Percentiles rank a stretch among this genome's conserved stretches.
These are phyloP conservation scores for Dactylonectria macrodidyma DNA, from an alignment of 2,329 filamentous ascomycete species.

Conservation along the genomic window DNA sequence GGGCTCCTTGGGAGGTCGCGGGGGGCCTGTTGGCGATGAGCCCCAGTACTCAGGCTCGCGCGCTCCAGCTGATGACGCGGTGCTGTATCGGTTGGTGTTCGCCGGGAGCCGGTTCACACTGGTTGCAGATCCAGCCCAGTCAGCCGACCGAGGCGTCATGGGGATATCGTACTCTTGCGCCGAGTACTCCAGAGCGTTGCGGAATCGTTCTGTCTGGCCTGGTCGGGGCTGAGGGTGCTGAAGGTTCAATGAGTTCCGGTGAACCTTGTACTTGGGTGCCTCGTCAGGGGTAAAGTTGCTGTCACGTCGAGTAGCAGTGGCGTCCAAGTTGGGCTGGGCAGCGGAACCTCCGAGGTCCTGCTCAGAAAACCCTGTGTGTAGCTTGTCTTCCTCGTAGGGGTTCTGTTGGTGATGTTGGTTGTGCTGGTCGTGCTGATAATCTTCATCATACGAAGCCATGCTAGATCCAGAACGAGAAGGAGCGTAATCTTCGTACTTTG, in stretches of 20 bases:
- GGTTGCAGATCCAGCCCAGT: slow-evolving; percentile 74
- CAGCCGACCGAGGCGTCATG: slow-evolving; percentile 71
- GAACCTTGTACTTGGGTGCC: slow-evolving; percentile 86
- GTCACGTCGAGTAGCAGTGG: slow-evolving; percentile 55
- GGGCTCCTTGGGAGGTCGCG: slow-evolving; percentile 75
- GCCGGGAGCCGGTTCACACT: slow-evolving; percentile 69
- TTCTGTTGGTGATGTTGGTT: slow-evolving; percentile 46
- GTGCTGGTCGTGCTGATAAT: slow-evolving; percentile 51
- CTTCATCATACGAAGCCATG: slow-evolving; percentile 74
- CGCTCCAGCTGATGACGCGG: slow-evolving; percentile 55
- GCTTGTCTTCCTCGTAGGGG: slow-evolving; percentile 72
- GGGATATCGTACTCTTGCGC: slow-evolving; percentile 77
- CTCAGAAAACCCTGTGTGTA: slow-evolving; percentile 71
- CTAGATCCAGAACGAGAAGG: slow-evolving; percentile 86
- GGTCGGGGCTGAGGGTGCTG: slow-evolving; percentile 85
- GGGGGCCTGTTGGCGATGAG: slow-evolving; percentile 63
- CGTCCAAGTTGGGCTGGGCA: slow-evolving; percentile 43
- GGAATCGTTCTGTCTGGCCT: slow-evolving; percentile 81
- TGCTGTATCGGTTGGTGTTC: slow-evolving; percentile 65
- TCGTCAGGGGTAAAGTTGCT: slow-evolving; percentile 73
- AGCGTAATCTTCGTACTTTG: slow-evolving; percentile 72
- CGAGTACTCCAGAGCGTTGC: slow-evolving; percentile 80
- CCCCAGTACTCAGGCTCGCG: slow-evolving; percentile 61
- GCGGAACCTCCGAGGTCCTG: slow-evolving; percentile 57
- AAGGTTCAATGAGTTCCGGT: slow-evolving; percentile 84